Base-by-base conservation (phyloP, 2,329 filamentous ascomycete species). In the Geosmithia flava region DNA sequence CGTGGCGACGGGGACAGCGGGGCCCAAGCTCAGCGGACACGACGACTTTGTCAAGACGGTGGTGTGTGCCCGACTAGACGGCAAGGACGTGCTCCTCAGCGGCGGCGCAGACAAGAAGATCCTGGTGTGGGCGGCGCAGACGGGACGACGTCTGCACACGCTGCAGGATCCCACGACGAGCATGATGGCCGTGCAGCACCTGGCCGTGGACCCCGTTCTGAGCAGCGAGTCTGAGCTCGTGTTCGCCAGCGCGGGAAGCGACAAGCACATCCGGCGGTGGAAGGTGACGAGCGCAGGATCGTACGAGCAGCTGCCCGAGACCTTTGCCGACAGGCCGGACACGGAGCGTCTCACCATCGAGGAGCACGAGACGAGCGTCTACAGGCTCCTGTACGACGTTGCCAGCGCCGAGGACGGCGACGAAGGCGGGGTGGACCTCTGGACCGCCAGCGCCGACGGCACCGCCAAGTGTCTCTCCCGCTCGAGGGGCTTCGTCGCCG, bases 381-480 rank as follows among this genome's bases (percentile, higher is more conserved):
- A 95, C 65, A 81, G 78, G 53, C 68, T 97, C 15, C 69, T 77
- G 19, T 95, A 95, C 56, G 84, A 89, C 53, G 59, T 63, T 16
- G 68, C 71, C 6, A 68, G 67, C 33, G 78, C 80, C 7, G 75
- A 78, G 13, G 80, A 76, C 30, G 87, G 96, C 56, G 78, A 80
- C 7, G 75, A 78, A 13, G 33, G 13, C 15, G 33, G 33, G 6
- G 33, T 13, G 30, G 87, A 96, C 56, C 68, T 96, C 15, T 97
- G 89, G 89, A 96, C 91, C 7, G 85, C 90, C 6, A 95, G 88
- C 51, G 89, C 88, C 4, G 93, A 98, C 62, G 93, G 88, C 55
- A 89, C 85, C 1, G 81, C 81, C 2, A 93, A 91, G 62, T 90
- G 87, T 55, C 74, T 96, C 8, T 75, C 82, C 1, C 74, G 89